Evolutionary conservation across 768 basidiomycete species (phyloP), one percentile per base, ranked within the genome.

Genomic region (Trametes coccinea): DNA sequence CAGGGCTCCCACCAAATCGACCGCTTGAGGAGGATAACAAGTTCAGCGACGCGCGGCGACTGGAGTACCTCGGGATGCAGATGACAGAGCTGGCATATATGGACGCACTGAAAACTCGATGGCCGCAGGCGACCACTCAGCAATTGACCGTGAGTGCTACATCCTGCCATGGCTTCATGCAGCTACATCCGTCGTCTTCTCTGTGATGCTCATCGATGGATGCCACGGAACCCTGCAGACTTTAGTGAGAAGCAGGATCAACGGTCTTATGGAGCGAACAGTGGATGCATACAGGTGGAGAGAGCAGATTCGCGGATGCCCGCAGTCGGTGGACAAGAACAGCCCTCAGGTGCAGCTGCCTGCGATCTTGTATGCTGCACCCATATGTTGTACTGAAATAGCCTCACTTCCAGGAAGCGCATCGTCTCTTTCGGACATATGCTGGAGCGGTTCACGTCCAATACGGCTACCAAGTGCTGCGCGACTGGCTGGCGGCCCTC

Each of bases 381-480:
- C 30, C n/a, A 9, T n/a, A 33, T 3, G 31, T 22, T 43, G 47
- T 22, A 22, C 34, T 37, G 13, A 43, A 16, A 10, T 13, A 16
- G 8, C 4, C 14, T 30, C 1, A 29, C n/a, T 8, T 37, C 14
- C 17, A 59, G 57, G 57, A 59, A 49, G 40, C 57, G 6, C 40
- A 51, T 17, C 57, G 57, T n/a, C 57, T 59, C n/a, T 59, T 59
- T 45, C 49, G 57, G 57, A 59, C 57, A 9, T 57, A 48, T 33
- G 34, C 46, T 31, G 56, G 56, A 4, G 56, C 56, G 29, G 56
- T 56, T 9, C 30, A 47, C 46, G 44, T 56, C 37, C 41, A 46
- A 10, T 44, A 56, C 33, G 55, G 56, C 2, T 57, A 40, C 27
- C 22, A 29, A 13, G 29, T 17, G 6, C 56, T 57, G 39, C 46